Conservation (phyloP, 495 filamentous ascomycete species). For the Daldinia bambusicola region DNA sequence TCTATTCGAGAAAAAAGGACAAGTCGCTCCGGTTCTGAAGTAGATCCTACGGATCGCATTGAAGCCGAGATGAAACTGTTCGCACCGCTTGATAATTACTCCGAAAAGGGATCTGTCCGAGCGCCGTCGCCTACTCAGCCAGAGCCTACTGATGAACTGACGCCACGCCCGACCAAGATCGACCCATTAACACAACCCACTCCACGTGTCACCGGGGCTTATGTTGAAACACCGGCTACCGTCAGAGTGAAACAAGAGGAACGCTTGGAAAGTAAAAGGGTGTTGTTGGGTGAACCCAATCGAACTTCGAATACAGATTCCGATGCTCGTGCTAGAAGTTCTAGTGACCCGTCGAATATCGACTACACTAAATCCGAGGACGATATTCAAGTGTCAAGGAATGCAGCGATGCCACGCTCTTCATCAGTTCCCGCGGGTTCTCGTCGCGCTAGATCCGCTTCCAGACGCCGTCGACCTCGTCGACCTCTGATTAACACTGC, state of each 20-base stretch:
- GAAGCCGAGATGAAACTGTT: conserved; percentile 65
- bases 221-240: conserved; percentile 62
- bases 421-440: conserved; percentile 40
- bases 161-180: conserved; percentile 54
- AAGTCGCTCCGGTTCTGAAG: conserved; percentile 59
- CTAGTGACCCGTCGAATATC: conserved; percentile 27
- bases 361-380: conserved; percentile 3
- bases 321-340: conserved; percentile 24
- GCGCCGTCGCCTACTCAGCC: conserved; percentile 55
- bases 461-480: conserved; percentile 50
- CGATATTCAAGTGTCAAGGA: conserved; percentile 7
- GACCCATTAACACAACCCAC: conserved; percentile 62
- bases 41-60: conserved; percentile 66
- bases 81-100: conserved; percentile 63
- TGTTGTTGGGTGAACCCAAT: background rate
- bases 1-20: conserved; percentile 52
- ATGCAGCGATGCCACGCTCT: conserved; percentile 33
- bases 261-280: conserved; percentile 13
- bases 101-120: conserved; percentile 62
- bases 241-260: conserved; percentile 50
- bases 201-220: conserved; percentile 62
- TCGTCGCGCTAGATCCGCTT: conserved; percentile 47
- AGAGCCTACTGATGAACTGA: conserved; percentile 54
- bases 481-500: conserved; percentile 59
- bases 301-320: conserved; percentile 7